Base-by-base conservation (phyloP, 78 protist species). In the Corallochytrium limacisporum region DNA sequence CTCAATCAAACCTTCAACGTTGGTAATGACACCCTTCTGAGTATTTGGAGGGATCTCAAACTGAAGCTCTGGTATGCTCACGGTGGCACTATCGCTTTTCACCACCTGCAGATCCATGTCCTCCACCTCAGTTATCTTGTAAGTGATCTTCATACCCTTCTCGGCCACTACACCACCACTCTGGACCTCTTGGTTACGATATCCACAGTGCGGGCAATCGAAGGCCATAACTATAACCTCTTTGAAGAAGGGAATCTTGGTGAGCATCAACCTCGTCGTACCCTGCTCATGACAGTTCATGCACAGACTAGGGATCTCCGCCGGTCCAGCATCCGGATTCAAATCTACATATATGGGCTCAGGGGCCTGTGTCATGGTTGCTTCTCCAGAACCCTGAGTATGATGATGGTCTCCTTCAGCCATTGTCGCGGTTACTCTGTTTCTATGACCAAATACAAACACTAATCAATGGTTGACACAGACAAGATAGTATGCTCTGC, bases 141-240 rank as follows among this genome's bases (percentile, higher is more conserved):
- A 15, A 13, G 47, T 42, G 47, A 42, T 42, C 13, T 13, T 42
- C 47, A 42, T 13, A 42, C 47, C 51, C 51, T 20, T 22, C 51
- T 46, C n/a, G 51, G n/a, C 51, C 28, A 28, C 91, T 16, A 40
- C 22, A 39, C 84, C 72, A 26, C 78, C 90, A 10, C 51, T 22
- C 61, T 84, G 86, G 15, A 91, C 48, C 46, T 84, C 87, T 29
- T 46, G 55, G 47, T 16, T 38, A 22, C 71, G 65, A 44, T 60
- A 84, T 24, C 74, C 78, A 60, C 96, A 91, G 62, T 91, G 90
- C 20, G 82, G 88, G 48, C 96, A 91, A 7, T 70, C 36, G 65
- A 91, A 91, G 10, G 89, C 61, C 76, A 72, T 69, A 3, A 91
- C n/a, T 28, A 91, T 70, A 43, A 91, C 73, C 44, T 91, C 96